Evolutionary conservation across 2,329 filamentous ascomycete genomes (phyloP).

Genomic region (Spiromastix sp.): DNA sequence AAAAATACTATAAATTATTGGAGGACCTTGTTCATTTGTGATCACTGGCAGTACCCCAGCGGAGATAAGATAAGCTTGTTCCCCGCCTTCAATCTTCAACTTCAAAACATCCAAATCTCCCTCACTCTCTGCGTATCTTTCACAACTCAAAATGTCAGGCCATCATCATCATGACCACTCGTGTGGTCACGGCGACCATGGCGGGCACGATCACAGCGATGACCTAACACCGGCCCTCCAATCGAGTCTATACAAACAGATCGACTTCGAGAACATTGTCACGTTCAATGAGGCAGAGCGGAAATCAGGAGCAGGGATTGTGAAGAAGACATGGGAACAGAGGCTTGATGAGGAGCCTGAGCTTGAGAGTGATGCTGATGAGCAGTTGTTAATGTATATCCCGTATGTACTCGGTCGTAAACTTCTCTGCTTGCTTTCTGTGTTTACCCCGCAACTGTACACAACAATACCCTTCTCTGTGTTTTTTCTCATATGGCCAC

Average conservation of each 20-base stretch:
- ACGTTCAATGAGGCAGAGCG: slow-evolving; percentile 72
- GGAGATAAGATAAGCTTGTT: no score
- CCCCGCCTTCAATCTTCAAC: no score
- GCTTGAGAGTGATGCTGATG: slow-evolving; percentile 76
- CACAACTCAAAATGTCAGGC: no score
- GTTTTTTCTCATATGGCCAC: not conserved
- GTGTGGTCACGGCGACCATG: slow-evolving; percentile 43
- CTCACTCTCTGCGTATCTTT: no score
- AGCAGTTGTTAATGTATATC: slow-evolving; percentile 85
- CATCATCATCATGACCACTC: slow-evolving; percentile 31
- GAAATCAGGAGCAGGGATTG: slow-evolving; percentile 60
- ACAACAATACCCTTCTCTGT: no score
- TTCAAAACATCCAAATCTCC: no score
- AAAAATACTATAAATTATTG: no score
- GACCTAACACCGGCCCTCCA: slow-evolving; percentile 88
- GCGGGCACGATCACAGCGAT: slow-evolving; percentile 76
- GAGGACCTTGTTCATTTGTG: no score
- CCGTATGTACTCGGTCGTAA: slow-evolving; percentile 71
- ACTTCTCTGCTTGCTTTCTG: slow-evolving; percentile 3
- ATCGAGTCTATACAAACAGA: slow-evolving; percentile 80
- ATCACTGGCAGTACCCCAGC: no score
- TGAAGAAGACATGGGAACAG: slow-evolving; percentile 87
- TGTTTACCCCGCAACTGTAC: slow-evolving; percentile 4
- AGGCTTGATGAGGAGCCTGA: slow-evolving; percentile 61
- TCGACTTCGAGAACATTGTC: slow-evolving; percentile 74